Evolutionary conservation across 768 basidiomycete genomes (phyloP).

Genomic region (Kwoniella shandongensis): DNA sequence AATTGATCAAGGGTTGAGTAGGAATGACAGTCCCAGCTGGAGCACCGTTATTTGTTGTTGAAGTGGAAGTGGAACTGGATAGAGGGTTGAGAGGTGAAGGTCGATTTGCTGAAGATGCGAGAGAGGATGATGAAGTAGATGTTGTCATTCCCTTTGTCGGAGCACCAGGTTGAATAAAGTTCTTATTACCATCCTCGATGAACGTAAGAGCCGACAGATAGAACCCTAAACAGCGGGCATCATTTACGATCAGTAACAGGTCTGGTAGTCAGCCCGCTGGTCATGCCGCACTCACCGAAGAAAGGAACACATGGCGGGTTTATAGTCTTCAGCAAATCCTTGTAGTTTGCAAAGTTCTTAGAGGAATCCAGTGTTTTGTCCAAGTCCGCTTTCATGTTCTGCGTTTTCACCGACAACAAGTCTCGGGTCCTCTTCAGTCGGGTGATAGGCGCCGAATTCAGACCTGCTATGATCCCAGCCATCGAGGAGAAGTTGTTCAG

Average conservation of each 20-base stretch:
- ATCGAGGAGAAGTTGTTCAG: slow-evolving; percentile 96
- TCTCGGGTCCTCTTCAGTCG: slow-evolving; percentile 94
- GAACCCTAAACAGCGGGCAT: slow-evolving; percentile 63
- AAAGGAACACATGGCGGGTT: slow-evolving; percentile 95
- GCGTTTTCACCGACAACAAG: slow-evolving; percentile 71
- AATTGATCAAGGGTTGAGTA: slow-evolving; percentile 69
- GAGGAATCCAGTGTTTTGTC: slow-evolving; percentile 89
- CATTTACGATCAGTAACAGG: neutral
- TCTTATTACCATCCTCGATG: slow-evolving; percentile 93
- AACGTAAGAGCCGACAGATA: slow-evolving; percentile 96
- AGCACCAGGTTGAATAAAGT: slow-evolving; percentile 59
- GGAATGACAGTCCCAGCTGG: slow-evolving; percentile 45
- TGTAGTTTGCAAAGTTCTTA: slow-evolving; percentile 92
- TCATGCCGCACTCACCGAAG: slow-evolving; percentile 64
- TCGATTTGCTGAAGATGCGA: slow-evolving; percentile 15
- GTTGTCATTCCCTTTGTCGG: slow-evolving; percentile 21
- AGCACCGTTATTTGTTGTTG: neutral
- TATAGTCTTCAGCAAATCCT: slow-evolving; percentile 74
- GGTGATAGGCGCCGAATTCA: slow-evolving; percentile 89
- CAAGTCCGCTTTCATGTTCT: slow-evolving; percentile 71
- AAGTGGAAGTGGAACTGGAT: neutral
- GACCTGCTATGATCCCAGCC: slow-evolving; percentile 90
- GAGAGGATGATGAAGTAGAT: slow-evolving; percentile 30
- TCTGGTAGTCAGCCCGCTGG: neutral
- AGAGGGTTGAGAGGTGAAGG: slow-evolving; percentile 7